Base-by-base conservation (phyloP, 176 grass and related monocot species). In the Musa itinerans region DNA sequence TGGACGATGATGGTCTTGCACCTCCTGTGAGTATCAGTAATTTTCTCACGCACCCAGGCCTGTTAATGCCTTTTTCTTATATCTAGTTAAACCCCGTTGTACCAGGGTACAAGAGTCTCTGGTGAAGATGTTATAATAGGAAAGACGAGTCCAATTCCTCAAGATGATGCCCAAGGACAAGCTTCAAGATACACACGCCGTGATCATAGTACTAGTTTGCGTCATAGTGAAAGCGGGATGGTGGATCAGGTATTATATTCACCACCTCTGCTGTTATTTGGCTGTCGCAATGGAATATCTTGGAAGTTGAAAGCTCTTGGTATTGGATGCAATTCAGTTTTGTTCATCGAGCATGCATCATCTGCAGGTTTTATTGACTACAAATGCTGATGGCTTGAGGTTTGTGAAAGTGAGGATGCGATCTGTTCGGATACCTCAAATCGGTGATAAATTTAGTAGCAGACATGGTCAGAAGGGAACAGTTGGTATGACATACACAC, bases 101-200 rank as follows among this genome's bases (percentile, higher is more conserved):
- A 57, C 78, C 79, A 99, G 95, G 95, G 95, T 76, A 99, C 95
- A 76, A 99, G 95, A 81, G 90, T 99, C 27, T 92, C 90, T 10
- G 95, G 90, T 74, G 95, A 94, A 87, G 95, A 99, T 74, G 90
- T 99, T 59, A 99, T 99, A 81, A 99, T 99, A 59, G 95, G 95
- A 52, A 99, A 99, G 81, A 99, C 90, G 19, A 94, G 90, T 71
- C 95, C 95, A 66, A 94, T 99, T 82, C 75, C 90, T 65, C 95
- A 94, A 88, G 95, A 94, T n/a, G 95, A 99, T 12, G 72, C 95
- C 58, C 95, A 99, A 83, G 95, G 90, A 76, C 34, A 43, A 43
- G 34, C 34, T 6, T 43, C 34, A 43, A 43, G 34, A 43, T 43
- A 43, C 34, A 43, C 34, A 43, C 83, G 88, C 50, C 90, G 88